A percentile compares a stretch with the other conserved stretches of the same genome.
phyloP scores from a whole-genome alignment of 257 asterid genomes.

The Hygrophila difformis region DNA sequence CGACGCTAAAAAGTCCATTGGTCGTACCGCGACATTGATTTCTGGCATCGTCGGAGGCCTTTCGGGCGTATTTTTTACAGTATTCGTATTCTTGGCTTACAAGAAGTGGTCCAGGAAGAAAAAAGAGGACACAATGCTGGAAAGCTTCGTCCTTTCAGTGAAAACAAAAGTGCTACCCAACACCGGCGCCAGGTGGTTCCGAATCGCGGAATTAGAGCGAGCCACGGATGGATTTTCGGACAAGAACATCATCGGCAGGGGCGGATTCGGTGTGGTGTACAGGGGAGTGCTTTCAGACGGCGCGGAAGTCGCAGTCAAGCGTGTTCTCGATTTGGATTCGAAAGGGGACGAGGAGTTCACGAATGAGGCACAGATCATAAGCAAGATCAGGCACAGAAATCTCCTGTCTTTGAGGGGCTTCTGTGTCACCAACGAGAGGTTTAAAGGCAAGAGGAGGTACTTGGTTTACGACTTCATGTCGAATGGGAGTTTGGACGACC shows the following conservation, averaged over 20 bases:
- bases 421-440: slow-evolving; percentile 41
- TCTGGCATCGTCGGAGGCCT: slow-evolving; percentile 54
- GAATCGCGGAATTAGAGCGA: slow-evolving; percentile 58
- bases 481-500: slow-evolving; percentile 78
- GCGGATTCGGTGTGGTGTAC: slow-evolving; percentile 80
- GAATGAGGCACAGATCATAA: slow-evolving; percentile 89
- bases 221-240: slow-evolving; percentile 58
- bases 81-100: slow-evolving; percentile 23
- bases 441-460: slow-evolving; percentile 44
- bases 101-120: slow-evolving; percentile 27
- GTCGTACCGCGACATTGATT: slow-evolving; percentile 23
- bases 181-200: slow-evolving; percentile 54
- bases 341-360: slow-evolving; percentile 68
- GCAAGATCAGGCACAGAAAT: slow-evolving; percentile 81
- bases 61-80: slow-evolving; percentile 19
- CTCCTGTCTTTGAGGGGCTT: slow-evolving; percentile 82
- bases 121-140: slow-evolving; percentile 30
- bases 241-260: slow-evolving; percentile 71
- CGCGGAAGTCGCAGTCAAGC: slow-evolving; percentile 66
- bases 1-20: slow-evolving; percentile 13
- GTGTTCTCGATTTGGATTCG: slow-evolving; percentile 60
- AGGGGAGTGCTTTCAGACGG: slow-evolving; percentile 66
- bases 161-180: slow-evolving; percentile 56
- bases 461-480: slow-evolving; percentile 86
- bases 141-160: slow-evolving; percentile 29